Percentiles rank a stretch among this genome's conserved stretches.
Conservation (phyloP, 495 filamentous ascomycete genomes). For the Penicillium pulvis region DNA sequence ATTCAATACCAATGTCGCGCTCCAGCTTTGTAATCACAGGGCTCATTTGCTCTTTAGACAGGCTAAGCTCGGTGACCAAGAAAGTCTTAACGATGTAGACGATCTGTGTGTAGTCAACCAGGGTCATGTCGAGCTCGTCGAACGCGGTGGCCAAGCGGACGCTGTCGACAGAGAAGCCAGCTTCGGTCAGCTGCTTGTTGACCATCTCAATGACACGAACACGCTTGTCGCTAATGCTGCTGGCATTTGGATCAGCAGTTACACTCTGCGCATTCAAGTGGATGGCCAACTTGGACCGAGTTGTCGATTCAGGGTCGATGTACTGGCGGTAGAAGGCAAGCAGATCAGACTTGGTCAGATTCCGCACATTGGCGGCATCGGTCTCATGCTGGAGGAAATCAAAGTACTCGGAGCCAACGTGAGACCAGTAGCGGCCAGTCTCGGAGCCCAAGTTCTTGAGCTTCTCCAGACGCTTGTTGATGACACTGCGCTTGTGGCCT, state of each 20-base stretch:
- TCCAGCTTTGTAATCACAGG: slow-evolving; percentile 49
- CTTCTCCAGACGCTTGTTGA: slow-evolving; percentile 88
- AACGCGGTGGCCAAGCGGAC: slow-evolving; percentile 48
- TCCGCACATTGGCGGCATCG: slow-evolving; percentile 74
- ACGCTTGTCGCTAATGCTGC: slow-evolving; percentile 54
- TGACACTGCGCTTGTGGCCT: slow-evolving; percentile 83
- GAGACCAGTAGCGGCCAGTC: slow-evolving; percentile 76
- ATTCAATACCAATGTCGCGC: slow-evolving; percentile 38
- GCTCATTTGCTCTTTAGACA: slow-evolving; percentile 44
- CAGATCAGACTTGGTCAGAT: slow-evolving; percentile 76
- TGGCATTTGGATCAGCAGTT: slow-evolving; percentile 32
- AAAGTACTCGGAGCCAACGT: slow-evolving; percentile 83
- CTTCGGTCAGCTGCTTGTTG: slow-evolving; percentile 51
- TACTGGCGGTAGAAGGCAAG: slow-evolving; percentile 76
- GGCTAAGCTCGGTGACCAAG: slow-evolving; percentile 47
- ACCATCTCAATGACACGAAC: slow-evolving; percentile 52
- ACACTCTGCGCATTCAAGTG: slow-evolving; percentile 77
- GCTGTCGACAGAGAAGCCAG: slow-evolving; percentile 48
- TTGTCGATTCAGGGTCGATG: slow-evolving; percentile 71
- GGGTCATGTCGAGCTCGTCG: slow-evolving; percentile 47
- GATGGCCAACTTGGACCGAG: slow-evolving; percentile 77
- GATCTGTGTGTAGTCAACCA: slow-evolving; percentile 45
- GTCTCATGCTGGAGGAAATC: slow-evolving; percentile 82
- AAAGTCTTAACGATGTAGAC: slow-evolving; percentile 48
- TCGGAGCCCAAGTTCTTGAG: slow-evolving; percentile 91